Conservation (phyloP, 2,329 filamentous ascomycete species). For the Coniochaeta prunicola region DNA sequence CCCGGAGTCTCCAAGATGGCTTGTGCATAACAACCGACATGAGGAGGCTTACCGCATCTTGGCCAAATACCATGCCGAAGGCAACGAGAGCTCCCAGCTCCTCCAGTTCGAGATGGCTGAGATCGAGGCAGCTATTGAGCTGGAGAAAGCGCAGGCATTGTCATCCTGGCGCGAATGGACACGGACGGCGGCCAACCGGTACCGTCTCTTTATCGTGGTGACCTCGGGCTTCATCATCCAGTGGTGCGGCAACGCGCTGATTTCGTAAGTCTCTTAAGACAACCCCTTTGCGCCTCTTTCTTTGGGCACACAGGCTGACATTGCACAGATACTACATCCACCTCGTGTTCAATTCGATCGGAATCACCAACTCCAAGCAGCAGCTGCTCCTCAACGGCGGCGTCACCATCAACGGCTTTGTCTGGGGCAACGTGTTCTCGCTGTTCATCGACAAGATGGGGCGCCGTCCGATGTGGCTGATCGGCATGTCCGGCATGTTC, state of each 20-base stretch:
- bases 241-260: constrained; percentile 4
- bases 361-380: constrained; percentile 4
- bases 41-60: constrained; percentile 51
- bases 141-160: constrained; percentile 31
- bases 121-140: constrained; percentile 42
- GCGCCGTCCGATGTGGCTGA: constrained; percentile 4
- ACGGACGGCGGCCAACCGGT: constrained; percentile 5
- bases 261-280: neutral
- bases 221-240: constrained; percentile 3
- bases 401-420: neutral
- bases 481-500: constrained; percentile 10
- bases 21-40: constrained; percentile 46
- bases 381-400: constrained; percentile 4
- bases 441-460: constrained; percentile 5
- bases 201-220: constrained; percentile 7
- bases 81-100: constrained; percentile 4
- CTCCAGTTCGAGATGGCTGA: constrained; percentile 6
- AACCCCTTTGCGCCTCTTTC: too few relatives aligned
- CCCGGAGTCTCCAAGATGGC: constrained; percentile 50
- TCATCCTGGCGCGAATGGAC: constrained; percentile 26
- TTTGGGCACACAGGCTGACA: neutral
- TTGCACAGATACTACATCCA: constrained; percentile 1
- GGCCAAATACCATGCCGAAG: constrained; percentile 29
- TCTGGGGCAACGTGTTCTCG: constrained; percentile 2
- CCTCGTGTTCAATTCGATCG: constrained; percentile 7